These are phyloP conservation scores for Alternaria sp. DNA, from an alignment of 2,329 filamentous ascomycete species.

Conservation along the genomic window DNA sequence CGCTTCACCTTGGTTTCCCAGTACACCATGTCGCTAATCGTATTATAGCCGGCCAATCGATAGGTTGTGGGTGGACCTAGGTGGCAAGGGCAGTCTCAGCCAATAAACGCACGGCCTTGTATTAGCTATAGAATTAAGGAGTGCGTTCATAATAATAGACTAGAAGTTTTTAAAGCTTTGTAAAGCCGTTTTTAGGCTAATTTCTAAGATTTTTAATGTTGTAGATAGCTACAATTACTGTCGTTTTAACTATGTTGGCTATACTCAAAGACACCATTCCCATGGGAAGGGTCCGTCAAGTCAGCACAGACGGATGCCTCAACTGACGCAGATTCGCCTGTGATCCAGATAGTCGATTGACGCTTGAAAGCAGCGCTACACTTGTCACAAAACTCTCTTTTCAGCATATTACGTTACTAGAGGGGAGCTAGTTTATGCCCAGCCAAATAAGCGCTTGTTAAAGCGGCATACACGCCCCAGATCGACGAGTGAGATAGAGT, in stretches of 20 bases:
- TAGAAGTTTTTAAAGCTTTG: too few relatives aligned
- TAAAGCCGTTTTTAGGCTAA: too few relatives aligned
- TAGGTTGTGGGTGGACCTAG: too few relatives aligned
- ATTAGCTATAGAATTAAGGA: too few relatives aligned
- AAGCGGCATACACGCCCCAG: slow-evolving; percentile 5
- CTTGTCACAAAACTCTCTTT: slow-evolving; percentile 16
- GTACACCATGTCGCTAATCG: too few relatives aligned
- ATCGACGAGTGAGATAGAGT: slow-evolving; percentile 5
- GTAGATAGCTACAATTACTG: too few relatives aligned
- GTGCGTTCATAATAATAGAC: too few relatives aligned
- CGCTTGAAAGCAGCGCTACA: slow-evolving; percentile 2
- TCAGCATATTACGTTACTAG: slow-evolving; percentile 13
- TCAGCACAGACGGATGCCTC: not conserved
- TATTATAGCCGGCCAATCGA: too few relatives aligned
- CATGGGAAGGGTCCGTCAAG: not conserved
- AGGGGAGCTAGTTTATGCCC: not conserved
- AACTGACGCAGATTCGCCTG: not conserved
- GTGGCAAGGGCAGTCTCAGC: too few relatives aligned
- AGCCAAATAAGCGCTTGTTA: slow-evolving; percentile 2
- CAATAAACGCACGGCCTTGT: too few relatives aligned
- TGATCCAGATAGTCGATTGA: not conserved
- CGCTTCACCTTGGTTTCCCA: slow-evolving; percentile 6
- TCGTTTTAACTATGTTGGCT: not conserved
- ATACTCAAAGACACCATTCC: not conserved
- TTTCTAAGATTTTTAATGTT: too few relatives aligned